Conservation (phyloP, 1,284 basidiomycete species). For the Puccinia horiana region DNA sequence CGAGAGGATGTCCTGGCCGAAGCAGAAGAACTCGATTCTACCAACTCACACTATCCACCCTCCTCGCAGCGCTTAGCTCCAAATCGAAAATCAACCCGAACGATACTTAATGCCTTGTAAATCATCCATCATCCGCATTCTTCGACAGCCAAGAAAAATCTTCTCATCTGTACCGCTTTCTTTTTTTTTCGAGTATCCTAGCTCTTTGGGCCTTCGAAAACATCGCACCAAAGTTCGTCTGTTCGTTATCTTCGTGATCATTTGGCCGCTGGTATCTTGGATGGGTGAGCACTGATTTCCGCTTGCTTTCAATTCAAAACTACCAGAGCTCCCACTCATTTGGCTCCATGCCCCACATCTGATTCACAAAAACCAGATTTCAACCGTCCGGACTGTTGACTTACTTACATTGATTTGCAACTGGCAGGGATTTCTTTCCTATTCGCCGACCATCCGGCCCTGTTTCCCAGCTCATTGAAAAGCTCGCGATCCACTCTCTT, state of each 20-base stretch:
- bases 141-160: background rate
- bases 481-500: conserved; percentile 63
- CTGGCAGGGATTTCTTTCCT: conserved; percentile 1
- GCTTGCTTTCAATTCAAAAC: background rate
- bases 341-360: background rate
- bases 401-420: background rate
- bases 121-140: background rate
- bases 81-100: background rate
- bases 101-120: background rate
- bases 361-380: background rate
- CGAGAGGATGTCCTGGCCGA: conserved; percentile 43
- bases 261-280: conserved; percentile 42
- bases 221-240: conserved; percentile 22
- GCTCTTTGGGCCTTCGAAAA: conserved; percentile 17
- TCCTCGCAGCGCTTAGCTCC: background rate
- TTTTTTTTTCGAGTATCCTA: background rate
- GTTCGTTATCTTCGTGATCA: background rate
- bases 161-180: background rate
- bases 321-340: background rate
- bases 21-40: conserved; percentile 21
- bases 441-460: conserved; percentile 24
- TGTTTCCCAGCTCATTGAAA: conserved; percentile 36
- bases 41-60: conserved; percentile 24
- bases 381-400: background rate
- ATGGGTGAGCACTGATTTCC: background rate